Conservation (phyloP, 768 basidiomycete species). For the Auricularia cornea region DNA sequence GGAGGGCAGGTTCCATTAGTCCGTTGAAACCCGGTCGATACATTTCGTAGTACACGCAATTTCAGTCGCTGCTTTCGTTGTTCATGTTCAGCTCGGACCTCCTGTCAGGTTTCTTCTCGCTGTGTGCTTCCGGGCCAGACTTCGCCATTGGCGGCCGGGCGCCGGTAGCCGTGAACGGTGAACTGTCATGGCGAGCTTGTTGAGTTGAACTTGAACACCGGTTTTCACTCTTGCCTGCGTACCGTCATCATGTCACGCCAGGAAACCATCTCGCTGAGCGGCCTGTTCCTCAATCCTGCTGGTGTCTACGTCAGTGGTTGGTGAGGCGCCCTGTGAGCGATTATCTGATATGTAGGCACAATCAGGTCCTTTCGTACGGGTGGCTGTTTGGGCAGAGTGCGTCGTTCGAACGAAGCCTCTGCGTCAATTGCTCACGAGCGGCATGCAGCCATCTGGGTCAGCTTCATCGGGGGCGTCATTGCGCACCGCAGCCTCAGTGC, state of each 20-base stretch:
- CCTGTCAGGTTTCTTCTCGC: too few species aligned
- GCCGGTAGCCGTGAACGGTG: too few species aligned
- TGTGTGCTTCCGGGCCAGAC: too few species aligned
- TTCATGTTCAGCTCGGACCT: too few species aligned
- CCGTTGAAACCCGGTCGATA: not conserved
- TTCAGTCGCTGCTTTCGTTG: not conserved
- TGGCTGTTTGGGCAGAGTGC: not conserved
- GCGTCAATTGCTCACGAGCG: not conserved
- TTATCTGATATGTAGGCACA: too few species aligned
- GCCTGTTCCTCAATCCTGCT: not conserved
- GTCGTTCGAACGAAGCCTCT: not conserved
- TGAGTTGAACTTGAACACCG: not conserved
- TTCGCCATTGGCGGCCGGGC: too few species aligned
- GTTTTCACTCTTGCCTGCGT: not conserved
- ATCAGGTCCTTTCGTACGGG: not conserved
- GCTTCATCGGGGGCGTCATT: slow-evolving; percentile 52
- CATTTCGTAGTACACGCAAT: not conserved
- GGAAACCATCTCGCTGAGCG: not conserved
- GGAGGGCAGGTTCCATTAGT: not conserved
- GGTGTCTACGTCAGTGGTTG: not conserved
- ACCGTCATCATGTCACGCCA: not conserved
- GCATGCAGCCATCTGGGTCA: slow-evolving; percentile 44
- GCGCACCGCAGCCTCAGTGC: slow-evolving; percentile 14
- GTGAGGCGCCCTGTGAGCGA: not conserved
- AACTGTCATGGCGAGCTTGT: not conserved